phyloP scores from a whole-genome alignment of 2,329 filamentous ascomycete genomes.

The Diplodia corticola region DNA sequence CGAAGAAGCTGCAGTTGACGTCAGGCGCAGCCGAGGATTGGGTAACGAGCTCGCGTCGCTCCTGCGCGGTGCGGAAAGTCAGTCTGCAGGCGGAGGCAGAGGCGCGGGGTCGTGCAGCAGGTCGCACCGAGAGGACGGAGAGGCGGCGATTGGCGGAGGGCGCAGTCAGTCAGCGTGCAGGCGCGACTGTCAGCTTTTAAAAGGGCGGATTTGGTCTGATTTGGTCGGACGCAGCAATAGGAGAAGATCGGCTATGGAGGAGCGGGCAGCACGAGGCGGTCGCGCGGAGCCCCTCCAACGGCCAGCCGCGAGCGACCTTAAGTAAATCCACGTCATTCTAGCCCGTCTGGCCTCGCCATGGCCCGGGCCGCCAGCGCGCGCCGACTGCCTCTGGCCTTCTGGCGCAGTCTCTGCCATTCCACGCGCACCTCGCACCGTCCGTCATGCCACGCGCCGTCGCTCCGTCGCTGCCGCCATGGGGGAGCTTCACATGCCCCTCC shows the following conservation, averaged over 20 bases:
- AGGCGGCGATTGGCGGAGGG: background rate
- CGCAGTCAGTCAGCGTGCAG: background rate
- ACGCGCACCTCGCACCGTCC: background rate
- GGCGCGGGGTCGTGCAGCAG: background rate
- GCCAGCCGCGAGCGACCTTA: background rate
- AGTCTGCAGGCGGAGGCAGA: background rate
- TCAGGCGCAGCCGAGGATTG: conserved; percentile 8
- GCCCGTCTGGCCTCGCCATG: background rate
- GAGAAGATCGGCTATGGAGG: conserved; percentile 16
- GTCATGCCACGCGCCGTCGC: background rate
- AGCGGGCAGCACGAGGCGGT: background rate
- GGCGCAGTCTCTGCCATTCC: conserved; percentile 14
- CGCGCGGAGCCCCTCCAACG: conserved; percentile 2
- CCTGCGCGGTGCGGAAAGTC: background rate
- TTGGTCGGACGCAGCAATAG: conserved; percentile 1
- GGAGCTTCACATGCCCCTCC: conserved; percentile 2
- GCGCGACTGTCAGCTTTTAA: conserved; percentile 2
- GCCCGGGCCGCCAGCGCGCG: conserved; percentile 1
- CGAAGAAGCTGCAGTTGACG: conserved; percentile 12
- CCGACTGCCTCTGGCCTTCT: conserved; percentile 13
- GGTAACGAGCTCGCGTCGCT: background rate
- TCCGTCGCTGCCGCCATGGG: background rate
- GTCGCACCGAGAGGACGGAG: background rate
- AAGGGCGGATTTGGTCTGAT: background rate
- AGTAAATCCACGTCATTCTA: conserved; percentile 13